These are phyloP conservation scores for Pseudopyricularia cyperi DNA, from an alignment of 2,329 filamentous ascomycete genomes.

Conservation along the genomic window DNA sequence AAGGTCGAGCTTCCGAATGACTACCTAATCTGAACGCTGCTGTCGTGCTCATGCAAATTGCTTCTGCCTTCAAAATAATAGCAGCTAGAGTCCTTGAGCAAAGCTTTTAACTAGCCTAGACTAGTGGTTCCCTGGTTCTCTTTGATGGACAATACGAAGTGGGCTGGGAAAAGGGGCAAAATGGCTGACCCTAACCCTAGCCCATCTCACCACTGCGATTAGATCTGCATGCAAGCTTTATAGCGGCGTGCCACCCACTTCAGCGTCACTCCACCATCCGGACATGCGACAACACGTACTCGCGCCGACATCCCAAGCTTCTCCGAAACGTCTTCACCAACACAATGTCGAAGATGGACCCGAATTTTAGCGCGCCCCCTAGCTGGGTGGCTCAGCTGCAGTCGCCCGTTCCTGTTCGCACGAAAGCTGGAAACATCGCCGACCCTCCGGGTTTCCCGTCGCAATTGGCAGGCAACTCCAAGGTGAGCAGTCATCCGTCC, in stretches of 20 bases:
- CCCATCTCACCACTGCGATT: neutral
- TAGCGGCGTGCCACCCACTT: neutral
- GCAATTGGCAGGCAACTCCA: constrained; percentile 36
- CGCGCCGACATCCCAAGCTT: neutral
- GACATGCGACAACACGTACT: neutral
- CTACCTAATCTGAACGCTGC: too few species aligned
- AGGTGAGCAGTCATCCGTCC: constrained; percentile 27
- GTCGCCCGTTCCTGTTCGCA: constrained; percentile 50
- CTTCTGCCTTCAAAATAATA: too few species aligned
- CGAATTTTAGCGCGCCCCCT: constrained; percentile 29
- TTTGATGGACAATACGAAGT: too few species aligned
- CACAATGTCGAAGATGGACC: constrained; percentile 14
- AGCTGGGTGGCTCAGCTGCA: constrained; percentile 76
- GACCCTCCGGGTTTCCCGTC: constrained; percentile 77
- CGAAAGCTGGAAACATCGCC: constrained; percentile 55
- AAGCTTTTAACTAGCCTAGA: too few species aligned
- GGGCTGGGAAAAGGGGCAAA: too few species aligned
- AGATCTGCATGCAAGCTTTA: neutral
- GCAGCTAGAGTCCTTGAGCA: too few species aligned
- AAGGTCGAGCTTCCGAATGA: too few species aligned
- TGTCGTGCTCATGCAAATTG: too few species aligned
- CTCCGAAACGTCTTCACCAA: neutral
- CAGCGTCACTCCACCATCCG: neutral
- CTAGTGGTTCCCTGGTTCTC: too few species aligned
- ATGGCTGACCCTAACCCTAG: too few species aligned